Percentiles rank a stretch among this genome's conserved stretches.
These are phyloP conservation scores for Dianthus caryophyllus DNA, from an alignment of 148 eudicot genomes.

Conservation along the genomic window DNA sequence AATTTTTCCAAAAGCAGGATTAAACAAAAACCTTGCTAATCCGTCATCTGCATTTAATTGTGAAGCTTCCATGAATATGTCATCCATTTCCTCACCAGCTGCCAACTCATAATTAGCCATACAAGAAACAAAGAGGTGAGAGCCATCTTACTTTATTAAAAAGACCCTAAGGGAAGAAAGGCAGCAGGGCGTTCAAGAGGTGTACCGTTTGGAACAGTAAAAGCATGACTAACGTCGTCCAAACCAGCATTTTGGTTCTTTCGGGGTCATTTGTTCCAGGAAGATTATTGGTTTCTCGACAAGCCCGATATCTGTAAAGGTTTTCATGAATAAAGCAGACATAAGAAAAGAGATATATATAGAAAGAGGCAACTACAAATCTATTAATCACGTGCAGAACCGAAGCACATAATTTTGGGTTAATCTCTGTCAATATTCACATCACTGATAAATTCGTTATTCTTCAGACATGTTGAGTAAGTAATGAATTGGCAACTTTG, in stretches of 20 bases:
- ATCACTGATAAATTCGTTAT: not conserved
- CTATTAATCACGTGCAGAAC: not conserved
- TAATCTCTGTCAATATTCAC: not conserved
- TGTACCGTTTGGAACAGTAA: constrained; percentile 40
- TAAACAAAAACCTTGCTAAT: constrained; percentile 48
- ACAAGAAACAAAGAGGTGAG: constrained; percentile 4
- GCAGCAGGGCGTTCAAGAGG: not conserved
- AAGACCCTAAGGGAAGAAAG: constrained; percentile 12
- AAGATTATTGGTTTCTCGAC: constrained; percentile 24
- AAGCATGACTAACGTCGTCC: constrained; percentile 32
- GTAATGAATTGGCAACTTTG: not conserved
- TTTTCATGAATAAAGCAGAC: constrained; percentile 14
- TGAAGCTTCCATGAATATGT: constrained; percentile 26
- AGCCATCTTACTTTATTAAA: not conserved
- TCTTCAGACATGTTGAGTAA: not conserved
- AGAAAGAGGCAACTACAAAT: not conserved
- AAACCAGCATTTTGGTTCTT: constrained; percentile 26
- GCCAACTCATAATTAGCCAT: constrained; percentile 19
- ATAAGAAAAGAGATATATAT: not conserved
- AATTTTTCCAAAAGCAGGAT: constrained; percentile 9
- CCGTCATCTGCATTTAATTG: constrained; percentile 50
- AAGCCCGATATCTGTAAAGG: constrained; percentile 33
- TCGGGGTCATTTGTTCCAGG: constrained; percentile 32
- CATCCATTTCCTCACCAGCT: constrained; percentile 39
- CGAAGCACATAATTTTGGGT: not conserved